phyloP scores from a whole-genome alignment of 2,329 filamentous ascomycete genomes.

The Xylariales sp. region DNA sequence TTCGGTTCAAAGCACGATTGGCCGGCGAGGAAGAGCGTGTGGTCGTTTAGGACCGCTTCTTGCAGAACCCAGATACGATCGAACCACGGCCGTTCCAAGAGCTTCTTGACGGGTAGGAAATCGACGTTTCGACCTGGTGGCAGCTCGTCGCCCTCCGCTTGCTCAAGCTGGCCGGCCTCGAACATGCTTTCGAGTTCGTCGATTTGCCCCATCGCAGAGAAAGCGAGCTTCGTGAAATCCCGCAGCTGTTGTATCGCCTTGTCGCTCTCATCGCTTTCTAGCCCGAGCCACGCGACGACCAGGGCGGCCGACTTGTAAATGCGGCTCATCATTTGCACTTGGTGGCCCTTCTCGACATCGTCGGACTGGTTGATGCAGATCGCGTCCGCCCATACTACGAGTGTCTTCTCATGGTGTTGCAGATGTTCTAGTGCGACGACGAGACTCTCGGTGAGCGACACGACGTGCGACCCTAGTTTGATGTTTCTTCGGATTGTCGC shows the following conservation, averaged over 20 bases:
- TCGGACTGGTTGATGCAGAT: not conserved
- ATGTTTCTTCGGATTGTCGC: not conserved
- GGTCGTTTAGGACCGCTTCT: not conserved
- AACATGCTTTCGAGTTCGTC: not conserved
- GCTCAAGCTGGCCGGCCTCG: not conserved
- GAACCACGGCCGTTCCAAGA: not conserved
- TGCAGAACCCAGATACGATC: not conserved
- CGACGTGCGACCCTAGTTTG: not conserved
- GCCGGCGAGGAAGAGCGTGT: too few species aligned
- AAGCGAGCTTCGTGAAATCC: not conserved
- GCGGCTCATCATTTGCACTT: not conserved
- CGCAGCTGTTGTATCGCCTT: not conserved
- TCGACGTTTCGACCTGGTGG: not conserved
- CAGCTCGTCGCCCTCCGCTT: not conserved
- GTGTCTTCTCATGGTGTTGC: not conserved
- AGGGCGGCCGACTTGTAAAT: not conserved
- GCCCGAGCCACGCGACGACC: not conserved
- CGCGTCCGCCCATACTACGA: not conserved
- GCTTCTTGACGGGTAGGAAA: not conserved
- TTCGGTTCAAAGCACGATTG: not conserved
- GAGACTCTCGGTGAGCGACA: conserved; percentile 1
- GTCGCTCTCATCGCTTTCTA: not conserved
- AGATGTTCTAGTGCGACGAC: not conserved
- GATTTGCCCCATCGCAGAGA: not conserved
- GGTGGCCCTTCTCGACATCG: not conserved